Evolutionary conservation across 75 land plant species (phyloP).

Genomic region (Isoetes taiwanensis): DNA sequence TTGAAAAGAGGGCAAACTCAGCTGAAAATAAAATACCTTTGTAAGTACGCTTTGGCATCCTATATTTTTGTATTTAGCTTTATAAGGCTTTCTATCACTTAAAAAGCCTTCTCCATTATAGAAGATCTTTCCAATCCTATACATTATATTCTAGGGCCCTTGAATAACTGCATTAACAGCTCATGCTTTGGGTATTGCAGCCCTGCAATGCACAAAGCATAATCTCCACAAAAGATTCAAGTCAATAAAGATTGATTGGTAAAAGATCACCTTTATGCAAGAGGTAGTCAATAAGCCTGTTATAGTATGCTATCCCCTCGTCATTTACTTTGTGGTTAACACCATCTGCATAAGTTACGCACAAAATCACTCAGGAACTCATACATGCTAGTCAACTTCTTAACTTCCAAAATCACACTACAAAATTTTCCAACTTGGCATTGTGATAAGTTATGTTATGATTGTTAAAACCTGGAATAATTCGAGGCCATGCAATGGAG

Average conservation of each 20-base stretch:
- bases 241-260: not conserved
- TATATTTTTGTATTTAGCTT: no score
- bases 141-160: no score
- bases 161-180: no score
- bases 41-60: no score
- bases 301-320: conserved; percentile 1
- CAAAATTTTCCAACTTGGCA: not conserved
- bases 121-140: no score
- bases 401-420: not conserved
- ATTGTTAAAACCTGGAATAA: conserved; percentile 13
- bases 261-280: not conserved
- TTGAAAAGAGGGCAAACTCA: not conserved
- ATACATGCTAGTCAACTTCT: not conserved
- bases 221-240: no score
- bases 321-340: not conserved
- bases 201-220: no score
- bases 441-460: not conserved
- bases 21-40: no score
- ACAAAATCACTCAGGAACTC: not conserved
- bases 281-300: not conserved
- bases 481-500: conserved; percentile 17
- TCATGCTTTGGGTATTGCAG: no score
- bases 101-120: no score
- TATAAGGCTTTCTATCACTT: no score
- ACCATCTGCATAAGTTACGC: conserved; percentile 5